A percentile compares a stretch with the other conserved stretches of the same genome.
phyloP scores from a whole-genome alignment of 169 alveolate genomes.

The Plasmodium cynomolgi region DNA sequence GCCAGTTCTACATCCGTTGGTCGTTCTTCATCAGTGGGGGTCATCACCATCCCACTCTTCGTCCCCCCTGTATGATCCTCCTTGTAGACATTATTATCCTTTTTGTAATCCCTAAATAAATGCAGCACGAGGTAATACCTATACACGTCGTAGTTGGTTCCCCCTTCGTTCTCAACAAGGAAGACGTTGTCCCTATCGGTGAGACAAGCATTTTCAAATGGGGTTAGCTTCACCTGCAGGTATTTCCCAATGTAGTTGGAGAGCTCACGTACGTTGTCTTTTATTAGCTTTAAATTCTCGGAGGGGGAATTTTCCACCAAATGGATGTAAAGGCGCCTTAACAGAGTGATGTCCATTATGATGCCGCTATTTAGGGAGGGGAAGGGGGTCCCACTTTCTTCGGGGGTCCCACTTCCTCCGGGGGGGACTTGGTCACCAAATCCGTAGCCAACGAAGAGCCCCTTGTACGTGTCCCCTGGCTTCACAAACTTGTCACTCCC shows the following conservation, averaged over 20 bases:
- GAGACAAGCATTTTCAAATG: slow-evolving; percentile 32
- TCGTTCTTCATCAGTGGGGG: not conserved
- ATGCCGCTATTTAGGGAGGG: slow-evolving; percentile 55
- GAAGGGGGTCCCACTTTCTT: not conserved
- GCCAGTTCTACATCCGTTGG: not conserved
- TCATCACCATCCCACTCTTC: not conserved
- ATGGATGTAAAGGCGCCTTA: slow-evolving; percentile 15
- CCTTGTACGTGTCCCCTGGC: not conserved
- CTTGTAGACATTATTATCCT: not conserved
- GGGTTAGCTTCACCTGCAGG: slow-evolving; percentile 24
- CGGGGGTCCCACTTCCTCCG: not conserved
- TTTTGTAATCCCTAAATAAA: slow-evolving; percentile 13
- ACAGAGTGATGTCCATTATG: slow-evolving; percentile 13
- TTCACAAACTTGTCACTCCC: slow-evolving; percentile 23
- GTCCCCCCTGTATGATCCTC: not conserved
- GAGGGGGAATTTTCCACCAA: not conserved
- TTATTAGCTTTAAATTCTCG: not conserved
- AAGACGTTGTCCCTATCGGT: slow-evolving; percentile 6
- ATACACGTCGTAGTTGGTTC: slow-evolving; percentile 16
- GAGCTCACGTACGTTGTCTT: slow-evolving; percentile 24
- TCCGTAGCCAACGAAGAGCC: slow-evolving; percentile 27
- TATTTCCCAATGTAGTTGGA: slow-evolving; percentile 2
- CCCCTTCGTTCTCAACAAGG: slow-evolving; percentile 24
- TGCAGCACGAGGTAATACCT: slow-evolving; percentile 7
- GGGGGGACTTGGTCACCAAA: slow-evolving; percentile 1